Evolutionary conservation across 108 stramenopile species (phyloP), one percentile per base, ranked within the genome.

Genomic region (Nitzschia sp.): DNA sequence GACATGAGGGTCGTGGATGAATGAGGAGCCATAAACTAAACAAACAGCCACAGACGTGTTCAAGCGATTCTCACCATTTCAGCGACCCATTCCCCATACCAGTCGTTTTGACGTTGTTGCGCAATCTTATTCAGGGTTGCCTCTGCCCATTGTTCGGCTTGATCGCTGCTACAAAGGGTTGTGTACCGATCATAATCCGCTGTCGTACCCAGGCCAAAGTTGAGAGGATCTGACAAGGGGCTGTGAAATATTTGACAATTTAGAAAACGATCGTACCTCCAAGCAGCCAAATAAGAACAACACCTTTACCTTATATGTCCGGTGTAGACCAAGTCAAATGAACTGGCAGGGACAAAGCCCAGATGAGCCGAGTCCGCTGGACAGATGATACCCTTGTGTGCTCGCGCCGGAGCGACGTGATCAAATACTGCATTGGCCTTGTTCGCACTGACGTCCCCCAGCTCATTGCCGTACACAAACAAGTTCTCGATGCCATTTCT

Each of bases 21-120:
- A 11, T 59, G 60, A 6, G 18, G 19, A 25, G 78, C 72, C 2
- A 73, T 67, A 42, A 68, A 54, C 48, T 83, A 78, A 1, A 77
- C 61, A 45, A 79, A 64, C 24, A 83, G 53, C 1, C 76, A 65
- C 29, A 35, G 64, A 19, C 82, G 75, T 11, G 75, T 74, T 46
- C 77, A 80, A 34, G 82, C 78, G 54, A 83, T 77, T 15, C 82
- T 78, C 24, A 75, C 56, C 82, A 83, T 71, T 61, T 83, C 73
- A 6, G 26, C 51, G 1, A 83, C 78, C 77, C 78, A 80, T 47
- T 54, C 32, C 0, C 65, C 82, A 38, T 64, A 80, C 71, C 76
- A 83, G 2, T 80, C 75, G 8, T 79, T 42, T 46, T 80, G 78
- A n/a, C 25, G 47, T 23, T 61, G 25, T 51, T 81, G 75, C 29